These are phyloP conservation scores for Sanghuangporus weigelae DNA, from an alignment of 1,284 basidiomycete genomes.

Conservation along the genomic window DNA sequence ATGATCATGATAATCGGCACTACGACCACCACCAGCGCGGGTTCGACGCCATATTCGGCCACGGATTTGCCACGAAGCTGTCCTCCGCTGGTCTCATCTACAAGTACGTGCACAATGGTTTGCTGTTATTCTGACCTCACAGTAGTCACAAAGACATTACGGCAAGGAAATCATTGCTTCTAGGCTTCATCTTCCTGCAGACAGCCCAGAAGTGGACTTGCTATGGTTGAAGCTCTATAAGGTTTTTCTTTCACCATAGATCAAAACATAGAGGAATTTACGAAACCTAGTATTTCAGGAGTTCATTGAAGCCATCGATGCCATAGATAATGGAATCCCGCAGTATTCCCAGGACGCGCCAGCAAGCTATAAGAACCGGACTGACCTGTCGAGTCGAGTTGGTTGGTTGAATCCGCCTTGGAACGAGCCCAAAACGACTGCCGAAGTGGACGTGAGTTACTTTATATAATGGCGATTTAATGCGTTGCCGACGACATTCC, in stretches of 20 bases:
- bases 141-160: constrained; percentile 67
- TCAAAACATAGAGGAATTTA: background rate
- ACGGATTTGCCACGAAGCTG: constrained; percentile 83
- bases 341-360: constrained; percentile 62
- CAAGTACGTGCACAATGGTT: constrained; percentile 55
- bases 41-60: constrained; percentile 86
- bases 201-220: constrained; percentile 61
- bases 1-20: constrained; percentile 71
- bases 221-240: constrained; percentile 91
- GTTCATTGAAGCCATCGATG: constrained; percentile 94
- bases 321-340: constrained; percentile 91
- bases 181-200: constrained; percentile 43
- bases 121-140: constrained; percentile 6
- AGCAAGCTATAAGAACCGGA: constrained; percentile 68
- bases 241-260: constrained; percentile 29
- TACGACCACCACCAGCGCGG: constrained; percentile 98
- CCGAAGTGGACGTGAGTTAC: constrained; percentile 63
- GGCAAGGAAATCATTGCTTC: constrained; percentile 84
- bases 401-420: constrained; percentile 84
- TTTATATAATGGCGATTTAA: constrained; percentile 15
- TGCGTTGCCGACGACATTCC: constrained; percentile 18
- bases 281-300: constrained; percentile 43
- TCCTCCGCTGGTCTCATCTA: constrained; percentile 93
- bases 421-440: constrained; percentile 70
- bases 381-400: constrained; percentile 81